These are phyloP conservation scores for Aspergillus nanangensis DNA, from an alignment of 495 filamentous ascomycete genomes.

Conservation along the genomic window DNA sequence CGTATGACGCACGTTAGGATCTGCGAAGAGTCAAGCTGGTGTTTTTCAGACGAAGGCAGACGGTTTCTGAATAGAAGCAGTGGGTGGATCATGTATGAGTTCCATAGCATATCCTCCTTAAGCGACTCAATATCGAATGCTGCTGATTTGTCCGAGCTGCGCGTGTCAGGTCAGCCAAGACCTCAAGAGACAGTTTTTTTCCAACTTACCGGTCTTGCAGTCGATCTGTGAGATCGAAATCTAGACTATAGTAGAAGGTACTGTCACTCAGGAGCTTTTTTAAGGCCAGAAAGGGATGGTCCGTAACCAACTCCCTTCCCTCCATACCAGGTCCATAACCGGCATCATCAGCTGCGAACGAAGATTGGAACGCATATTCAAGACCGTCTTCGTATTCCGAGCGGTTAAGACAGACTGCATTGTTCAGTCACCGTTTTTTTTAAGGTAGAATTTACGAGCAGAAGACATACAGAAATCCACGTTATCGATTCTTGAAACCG, in stretches of 20 bases:
- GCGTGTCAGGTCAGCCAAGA: no score
- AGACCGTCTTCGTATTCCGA: slow-evolving; percentile 73
- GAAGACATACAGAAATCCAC: slow-evolving; percentile 74
- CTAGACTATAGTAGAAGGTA: slow-evolving; percentile 96
- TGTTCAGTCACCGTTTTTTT: slow-evolving; percentile 7
- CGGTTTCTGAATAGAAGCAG: slow-evolving; percentile 83
- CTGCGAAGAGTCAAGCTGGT: slow-evolving; percentile 72
- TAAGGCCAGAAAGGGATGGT: slow-evolving; percentile 84
- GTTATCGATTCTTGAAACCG: slow-evolving; percentile 75
- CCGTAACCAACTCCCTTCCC: slow-evolving; percentile 59
- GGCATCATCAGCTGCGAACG: slow-evolving; percentile 44
- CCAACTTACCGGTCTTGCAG: slow-evolving; percentile 87
- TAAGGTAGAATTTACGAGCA: no score
- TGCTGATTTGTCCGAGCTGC: slow-evolving; percentile 41
- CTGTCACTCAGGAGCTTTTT: slow-evolving; percentile 90
- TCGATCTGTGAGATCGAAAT: slow-evolving; percentile 93
- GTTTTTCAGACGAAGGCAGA: slow-evolving; percentile 65
- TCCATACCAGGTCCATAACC: slow-evolving; percentile 55
- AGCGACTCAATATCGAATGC: slow-evolving; percentile 78
- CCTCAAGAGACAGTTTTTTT: no score
- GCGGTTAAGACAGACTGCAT: slow-evolving; percentile 74
- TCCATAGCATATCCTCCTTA: slow-evolving; percentile 92
- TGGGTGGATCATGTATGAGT: slow-evolving; percentile 94
- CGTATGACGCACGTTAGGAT: slow-evolving; percentile 92
- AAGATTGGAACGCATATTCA: slow-evolving; percentile 54